A percentile compares a stretch with the other conserved stretches of the same genome.
Conservation (phyloP, 192 early-diverging fungal genomes). For the Umbelopsis vinacea region DNA sequence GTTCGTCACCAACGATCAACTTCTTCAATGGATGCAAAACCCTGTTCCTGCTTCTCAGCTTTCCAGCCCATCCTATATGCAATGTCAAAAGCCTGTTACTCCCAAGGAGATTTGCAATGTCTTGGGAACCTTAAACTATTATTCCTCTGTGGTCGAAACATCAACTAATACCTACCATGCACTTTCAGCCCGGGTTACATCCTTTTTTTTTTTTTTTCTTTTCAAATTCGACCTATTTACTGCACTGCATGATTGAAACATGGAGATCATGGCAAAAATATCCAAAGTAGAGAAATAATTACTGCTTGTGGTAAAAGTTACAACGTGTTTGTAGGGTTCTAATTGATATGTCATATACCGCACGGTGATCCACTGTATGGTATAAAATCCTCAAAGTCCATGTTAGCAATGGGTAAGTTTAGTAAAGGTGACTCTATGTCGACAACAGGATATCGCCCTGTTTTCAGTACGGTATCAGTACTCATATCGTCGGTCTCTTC, state of each 20-base stretch:
- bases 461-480: neutral
- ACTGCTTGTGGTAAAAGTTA: too few species aligned
- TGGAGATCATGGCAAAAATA: too few species aligned
- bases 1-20: constrained; percentile 72
- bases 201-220: too few species aligned
- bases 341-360: too few species aligned
- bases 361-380: neutral
- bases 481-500: neutral
- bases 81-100: constrained; percentile 58
- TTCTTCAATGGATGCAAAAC: constrained; percentile 79
- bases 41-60: constrained; percentile 72
- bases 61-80: constrained; percentile 67
- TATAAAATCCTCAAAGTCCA: neutral
- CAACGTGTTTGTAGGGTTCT: too few species aligned
- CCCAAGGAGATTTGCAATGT: constrained; percentile 74
- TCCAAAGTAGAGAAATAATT: too few species aligned
- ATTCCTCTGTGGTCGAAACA: constrained; percentile 30
- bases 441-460: neutral
- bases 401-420: neutral
- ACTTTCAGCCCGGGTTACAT: too few species aligned
- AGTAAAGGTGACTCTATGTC: neutral
- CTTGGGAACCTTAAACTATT: constrained; percentile 48
- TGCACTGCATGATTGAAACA: too few species aligned
- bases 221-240: too few species aligned
- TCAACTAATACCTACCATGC: too few species aligned